Conservation (phyloP, 805 yeast species). For the Dipodascus geniculatus region DNA sequence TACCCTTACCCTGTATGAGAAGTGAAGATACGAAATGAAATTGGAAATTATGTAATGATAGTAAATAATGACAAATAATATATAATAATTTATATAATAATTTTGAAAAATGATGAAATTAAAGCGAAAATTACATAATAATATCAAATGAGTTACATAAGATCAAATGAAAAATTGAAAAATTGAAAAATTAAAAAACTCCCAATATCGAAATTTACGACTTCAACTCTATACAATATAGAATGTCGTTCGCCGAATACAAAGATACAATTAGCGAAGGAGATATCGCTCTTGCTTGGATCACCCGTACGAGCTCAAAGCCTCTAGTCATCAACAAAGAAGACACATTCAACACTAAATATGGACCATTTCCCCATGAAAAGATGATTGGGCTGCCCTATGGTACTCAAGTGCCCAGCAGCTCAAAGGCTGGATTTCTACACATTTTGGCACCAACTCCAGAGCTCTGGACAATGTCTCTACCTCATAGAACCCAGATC, state of each 20-base stretch:
- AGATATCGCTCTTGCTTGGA: conserved; percentile 77
- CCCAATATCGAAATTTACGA: no score
- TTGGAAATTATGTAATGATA: no score
- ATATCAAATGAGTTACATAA: no score
- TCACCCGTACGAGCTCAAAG: conserved; percentile 68
- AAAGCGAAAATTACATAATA: no score
- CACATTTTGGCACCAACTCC: conserved; percentile 87
- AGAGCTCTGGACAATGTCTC: conserved; percentile 89
- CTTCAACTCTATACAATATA: no score
- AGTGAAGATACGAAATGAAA: no score
- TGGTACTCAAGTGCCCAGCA: conserved; percentile 72
- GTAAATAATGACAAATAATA: no score
- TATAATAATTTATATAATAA: no score
- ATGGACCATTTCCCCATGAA: conserved; percentile 79
- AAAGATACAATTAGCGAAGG: conserved; percentile 70
- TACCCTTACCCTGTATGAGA: no score
- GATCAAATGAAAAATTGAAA: no score
- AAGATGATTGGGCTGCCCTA: conserved; percentile 69
- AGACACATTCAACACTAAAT: conserved; percentile 60
- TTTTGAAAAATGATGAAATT: no score
- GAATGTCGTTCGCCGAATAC: conserved; percentile 45
- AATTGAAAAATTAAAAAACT: no score
- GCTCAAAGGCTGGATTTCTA: conserved; percentile 65
- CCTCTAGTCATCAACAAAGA: conserved; percentile 59
- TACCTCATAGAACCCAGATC: conserved; percentile 96